Evolutionary conservation across 306 rosid genomes (phyloP), one percentile per base, ranked within the genome.

Genomic region (Arachis hypogaea): DNA sequence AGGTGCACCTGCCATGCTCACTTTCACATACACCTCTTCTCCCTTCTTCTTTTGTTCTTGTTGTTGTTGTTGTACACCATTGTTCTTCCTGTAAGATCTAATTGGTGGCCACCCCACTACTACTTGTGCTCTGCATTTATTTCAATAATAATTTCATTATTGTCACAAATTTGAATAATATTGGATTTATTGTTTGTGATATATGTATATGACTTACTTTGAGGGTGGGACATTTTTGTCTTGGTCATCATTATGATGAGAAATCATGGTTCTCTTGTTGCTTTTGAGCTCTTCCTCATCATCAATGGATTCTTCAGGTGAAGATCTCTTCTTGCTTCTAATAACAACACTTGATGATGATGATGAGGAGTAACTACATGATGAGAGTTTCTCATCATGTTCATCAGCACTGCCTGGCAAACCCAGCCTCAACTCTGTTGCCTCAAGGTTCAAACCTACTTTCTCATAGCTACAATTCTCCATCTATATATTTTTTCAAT

Each of bases 71-170:
- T 85, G 93, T 42, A 88, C 29, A 60, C 72, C 78, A 29, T 33
- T 33, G 38, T 88, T 88, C 70, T 78, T 92, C 74, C 99, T 76
- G 66, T 47, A 85, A 2, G 96, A 87, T 78, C 93, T 59, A 73
- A 94, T 70, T 11, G 99, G 99, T 7, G 97, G 99, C 97, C 99
- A 94, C 54, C 99, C 99, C 18, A 94, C 93, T 14, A 94, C 93
- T 14, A 92, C 88, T 79, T 92, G 96, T n/a, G 80, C 82, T 72
- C 97, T 93, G 85, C 77, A 6, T 46, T 3, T 10, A 33, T 11
- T 8, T 8, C 11, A 8, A 9, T 46, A 7, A 43, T 43, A 5
- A 6, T 5, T 43, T 46, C 11, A 9, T 46, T 46, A 46, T 10
- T 46, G 10, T 2, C 51, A 3, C 11, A 46, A 46, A 46, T 46